Evolutionary conservation across 1,139 yeast genomes (phyloP).

Genomic region (Magnusiomyces suaveolens): DNA sequence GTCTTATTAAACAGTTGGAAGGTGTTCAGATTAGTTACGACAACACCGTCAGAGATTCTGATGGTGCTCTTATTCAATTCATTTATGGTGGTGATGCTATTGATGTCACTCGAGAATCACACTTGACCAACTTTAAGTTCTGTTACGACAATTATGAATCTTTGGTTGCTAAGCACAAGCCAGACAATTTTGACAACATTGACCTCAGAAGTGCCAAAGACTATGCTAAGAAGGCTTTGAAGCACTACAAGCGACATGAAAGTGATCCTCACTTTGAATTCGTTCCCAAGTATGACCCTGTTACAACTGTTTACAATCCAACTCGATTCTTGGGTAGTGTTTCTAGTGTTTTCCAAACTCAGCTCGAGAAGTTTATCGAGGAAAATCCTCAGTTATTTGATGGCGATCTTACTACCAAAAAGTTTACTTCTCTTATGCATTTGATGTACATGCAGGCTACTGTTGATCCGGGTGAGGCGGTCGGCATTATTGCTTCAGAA

Average conservation of each 20-base stretch:
- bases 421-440: conserved; percentile 94
- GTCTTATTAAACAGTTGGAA: conserved; percentile 94
- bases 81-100: conserved; percentile 96
- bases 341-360: conserved; percentile 77
- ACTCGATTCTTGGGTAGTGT: conserved; percentile 86
- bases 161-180: conserved; percentile 75
- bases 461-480: conserved; percentile 94
- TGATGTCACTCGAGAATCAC: conserved; percentile 90
- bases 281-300: conserved; percentile 72
- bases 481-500: conserved; percentile 96
- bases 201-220: conserved; percentile 74
- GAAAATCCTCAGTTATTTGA: conserved; percentile 43
- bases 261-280: conserved; percentile 56
- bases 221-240: conserved; percentile 75
- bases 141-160: conserved; percentile 88
- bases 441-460: conserved; percentile 94
- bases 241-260: conserved; percentile 58
- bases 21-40: conserved; percentile 94
- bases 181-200: conserved; percentile 61
- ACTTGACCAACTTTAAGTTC: conserved; percentile 87
- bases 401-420: conserved; percentile 58
- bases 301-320: conserved; percentile 75
- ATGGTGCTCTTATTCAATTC: conserved; percentile 89
- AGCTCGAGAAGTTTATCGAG: conserved; percentile 60
- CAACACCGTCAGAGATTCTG: conserved; percentile 91